These are phyloP conservation scores for Diaporthe ampelina DNA, from an alignment of 2,329 filamentous ascomycete species.

Conservation along the genomic window DNA sequence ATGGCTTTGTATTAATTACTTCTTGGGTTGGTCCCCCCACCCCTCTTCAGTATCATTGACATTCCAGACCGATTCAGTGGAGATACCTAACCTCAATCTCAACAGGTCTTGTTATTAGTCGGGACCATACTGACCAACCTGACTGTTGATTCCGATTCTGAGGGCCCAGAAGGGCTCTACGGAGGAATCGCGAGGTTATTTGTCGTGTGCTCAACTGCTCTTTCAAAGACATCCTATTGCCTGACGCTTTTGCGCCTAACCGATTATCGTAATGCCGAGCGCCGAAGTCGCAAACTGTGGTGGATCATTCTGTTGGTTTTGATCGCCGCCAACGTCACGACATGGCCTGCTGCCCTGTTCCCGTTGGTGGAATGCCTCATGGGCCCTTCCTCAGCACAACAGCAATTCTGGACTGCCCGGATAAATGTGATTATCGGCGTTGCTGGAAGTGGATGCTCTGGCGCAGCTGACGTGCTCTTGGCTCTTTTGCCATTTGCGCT, in stretches of 20 bases:
- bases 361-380: background rate
- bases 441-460: background rate
- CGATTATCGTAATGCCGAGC: background rate
- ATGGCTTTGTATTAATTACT: background rate
- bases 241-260: slow-evolving; percentile 3
- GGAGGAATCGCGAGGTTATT: background rate
- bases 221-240: slow-evolving; percentile 7
- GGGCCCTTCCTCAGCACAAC: background rate
- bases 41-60: too few species aligned
- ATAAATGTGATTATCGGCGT: background rate
- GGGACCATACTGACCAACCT: background rate
- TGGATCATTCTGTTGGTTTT: background rate
- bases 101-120: background rate
- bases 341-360: background rate
- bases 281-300: background rate
- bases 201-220: background rate
- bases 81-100: background rate
- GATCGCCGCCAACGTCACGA: background rate
- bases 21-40: background rate
- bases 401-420: background rate
- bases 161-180: background rate
- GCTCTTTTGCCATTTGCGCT: background rate
- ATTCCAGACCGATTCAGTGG: background rate
- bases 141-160: background rate
- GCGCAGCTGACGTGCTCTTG: background rate